phyloP scores from a whole-genome alignment of 1,284 basidiomycete species.

The Ceratobasidium sp. region DNA sequence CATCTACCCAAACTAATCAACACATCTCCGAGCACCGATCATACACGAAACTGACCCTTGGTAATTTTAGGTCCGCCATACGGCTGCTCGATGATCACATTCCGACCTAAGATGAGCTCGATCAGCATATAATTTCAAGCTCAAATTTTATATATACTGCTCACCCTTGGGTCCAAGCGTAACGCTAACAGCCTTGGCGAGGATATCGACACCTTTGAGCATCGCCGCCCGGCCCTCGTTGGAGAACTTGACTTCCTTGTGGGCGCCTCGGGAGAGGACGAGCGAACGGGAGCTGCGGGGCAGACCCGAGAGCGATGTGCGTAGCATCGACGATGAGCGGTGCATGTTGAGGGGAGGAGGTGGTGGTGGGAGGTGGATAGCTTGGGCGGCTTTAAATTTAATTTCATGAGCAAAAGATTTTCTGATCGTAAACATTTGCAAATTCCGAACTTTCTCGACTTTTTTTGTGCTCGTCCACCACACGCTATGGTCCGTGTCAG shows the following conservation, averaged over 20 bases:
- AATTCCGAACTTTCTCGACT: constrained; percentile 29
- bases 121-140: constrained; percentile 47
- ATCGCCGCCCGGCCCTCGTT: constrained; percentile 96
- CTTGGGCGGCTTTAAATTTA: constrained; percentile 32
- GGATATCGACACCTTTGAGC: constrained; percentile 94
- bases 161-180: constrained; percentile 96
- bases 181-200: constrained; percentile 95
- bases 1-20: constrained; percentile 68
- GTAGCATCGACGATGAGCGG: constrained; percentile 55
- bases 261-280: constrained; percentile 76
- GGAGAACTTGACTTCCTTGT: constrained; percentile 98
- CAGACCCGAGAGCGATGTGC: constrained; percentile 62
- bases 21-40: not conserved
- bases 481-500: constrained; percentile 43
- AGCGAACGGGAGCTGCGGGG: constrained; percentile 63
- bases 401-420: constrained; percentile 36
- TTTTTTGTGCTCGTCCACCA: constrained; percentile 38
- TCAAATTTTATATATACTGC: constrained; percentile 50
- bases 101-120: constrained; percentile 74
- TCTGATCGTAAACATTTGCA: constrained; percentile 44
- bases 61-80: constrained; percentile 99
- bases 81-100: constrained; percentile 98
- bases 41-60: constrained; percentile 72
- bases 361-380: constrained; percentile 21
- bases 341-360: constrained; percentile 49